These are phyloP conservation scores for Hypoxylon sp. DNA, from an alignment of 2,329 filamentous ascomycete genomes.

Conservation along the genomic window DNA sequence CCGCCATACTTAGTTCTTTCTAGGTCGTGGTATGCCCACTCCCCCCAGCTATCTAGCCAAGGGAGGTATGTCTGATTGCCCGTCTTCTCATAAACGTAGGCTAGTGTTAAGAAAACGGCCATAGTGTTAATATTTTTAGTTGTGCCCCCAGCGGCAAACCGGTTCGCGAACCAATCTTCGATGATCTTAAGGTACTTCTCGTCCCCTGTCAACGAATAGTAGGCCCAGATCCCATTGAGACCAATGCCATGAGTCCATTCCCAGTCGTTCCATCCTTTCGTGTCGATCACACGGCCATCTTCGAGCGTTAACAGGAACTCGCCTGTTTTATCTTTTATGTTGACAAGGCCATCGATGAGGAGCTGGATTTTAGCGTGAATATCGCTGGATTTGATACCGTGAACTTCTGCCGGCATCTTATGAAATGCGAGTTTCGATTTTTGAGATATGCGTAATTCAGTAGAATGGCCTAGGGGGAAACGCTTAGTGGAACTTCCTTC, in stretches of 20 bases:
- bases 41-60: slow-evolving; percentile 85
- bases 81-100: slow-evolving; percentile 83
- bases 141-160: slow-evolving; percentile 78
- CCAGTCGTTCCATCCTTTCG: slow-evolving; percentile 88
- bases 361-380: slow-evolving; percentile 72
- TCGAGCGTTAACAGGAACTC: slow-evolving; percentile 79
- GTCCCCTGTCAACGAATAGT: slow-evolving; percentile 80
- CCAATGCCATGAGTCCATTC: slow-evolving; percentile 87
- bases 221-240: slow-evolving; percentile 86
- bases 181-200: slow-evolving; percentile 74
- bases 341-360: slow-evolving; percentile 81
- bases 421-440: background rate
- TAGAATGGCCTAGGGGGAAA: background rate
- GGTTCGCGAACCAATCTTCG: slow-evolving; percentile 78
- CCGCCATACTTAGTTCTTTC: slow-evolving; percentile 78
- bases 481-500: background rate
- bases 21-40: slow-evolving; percentile 85
- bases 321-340: slow-evolving; percentile 82
- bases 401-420: slow-evolving; percentile 60
- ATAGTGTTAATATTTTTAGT: slow-evolving; percentile 92
- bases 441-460: background rate
- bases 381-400: slow-evolving; percentile 63
- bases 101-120: slow-evolving; percentile 82
- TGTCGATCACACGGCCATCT: slow-evolving; percentile 84
- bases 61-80: slow-evolving; percentile 77